These are phyloP conservation scores for Claviceps monticola DNA, from an alignment of 2,329 filamentous ascomycete species.

Conservation along the genomic window DNA sequence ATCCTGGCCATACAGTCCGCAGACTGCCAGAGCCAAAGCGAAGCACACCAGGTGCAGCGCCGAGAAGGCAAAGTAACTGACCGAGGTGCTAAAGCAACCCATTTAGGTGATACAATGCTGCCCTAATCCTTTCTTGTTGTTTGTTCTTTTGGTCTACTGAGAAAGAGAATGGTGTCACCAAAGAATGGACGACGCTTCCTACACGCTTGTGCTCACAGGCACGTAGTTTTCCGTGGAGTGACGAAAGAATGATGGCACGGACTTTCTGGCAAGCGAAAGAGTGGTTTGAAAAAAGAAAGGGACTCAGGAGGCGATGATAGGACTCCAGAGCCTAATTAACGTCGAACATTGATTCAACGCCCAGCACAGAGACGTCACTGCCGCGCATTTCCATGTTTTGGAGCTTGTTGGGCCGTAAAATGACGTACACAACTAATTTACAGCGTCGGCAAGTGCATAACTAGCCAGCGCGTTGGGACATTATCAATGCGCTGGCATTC, in stretches of 20 bases:
- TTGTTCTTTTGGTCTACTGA: not conserved
- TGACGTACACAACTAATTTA: too few species aligned
- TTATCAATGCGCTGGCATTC: not conserved
- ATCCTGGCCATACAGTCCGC: slow-evolving; percentile 65
- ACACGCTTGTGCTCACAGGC: not conserved
- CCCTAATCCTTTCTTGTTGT: not conserved
- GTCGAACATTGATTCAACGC: too few species aligned
- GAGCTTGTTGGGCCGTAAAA: too few species aligned
- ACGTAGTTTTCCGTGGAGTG: not conserved
- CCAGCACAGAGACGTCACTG: too few species aligned
- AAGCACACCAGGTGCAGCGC: slow-evolving; percentile 64
- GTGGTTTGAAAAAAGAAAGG: not conserved
- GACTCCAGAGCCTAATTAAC: too few species aligned
- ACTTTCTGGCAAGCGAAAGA: not conserved
- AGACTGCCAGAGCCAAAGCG: slow-evolving; percentile 60
- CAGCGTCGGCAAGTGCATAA: not conserved
- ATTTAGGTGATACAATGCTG: slow-evolving; percentile 17
- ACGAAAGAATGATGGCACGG: not conserved
- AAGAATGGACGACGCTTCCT: not conserved
- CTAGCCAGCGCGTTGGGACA: not conserved
- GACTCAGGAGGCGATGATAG: not conserved
- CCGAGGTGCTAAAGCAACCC: slow-evolving; percentile 29
- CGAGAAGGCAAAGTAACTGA: slow-evolving; percentile 41
- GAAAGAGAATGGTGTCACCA: not conserved
- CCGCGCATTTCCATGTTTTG: too few species aligned